Evolutionary conservation across 208 protist species (phyloP).

Genomic region (Acanthamoeba castellanii): DNA sequence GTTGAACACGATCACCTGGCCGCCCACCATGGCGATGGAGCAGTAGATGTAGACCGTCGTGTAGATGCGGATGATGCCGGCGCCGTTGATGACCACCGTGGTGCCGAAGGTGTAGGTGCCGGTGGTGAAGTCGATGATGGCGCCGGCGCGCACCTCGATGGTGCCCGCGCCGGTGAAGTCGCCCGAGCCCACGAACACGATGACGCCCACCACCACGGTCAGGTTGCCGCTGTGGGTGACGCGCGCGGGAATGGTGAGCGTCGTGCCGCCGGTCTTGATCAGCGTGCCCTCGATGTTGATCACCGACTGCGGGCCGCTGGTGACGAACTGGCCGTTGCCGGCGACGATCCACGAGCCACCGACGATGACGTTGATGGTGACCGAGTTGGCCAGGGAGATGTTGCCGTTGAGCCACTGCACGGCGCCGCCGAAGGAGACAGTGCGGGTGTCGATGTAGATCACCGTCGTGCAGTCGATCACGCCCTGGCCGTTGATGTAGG

Average conservation of each 20-base stretch:
- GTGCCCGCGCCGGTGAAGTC: constrained; percentile 38
- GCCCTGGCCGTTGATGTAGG: constrained; percentile 31
- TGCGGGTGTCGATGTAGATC: constrained; percentile 52
- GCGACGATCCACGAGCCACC: constrained; percentile 14
- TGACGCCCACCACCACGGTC: constrained; percentile 61
- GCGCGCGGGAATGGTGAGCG: not conserved
- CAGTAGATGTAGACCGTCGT: constrained; percentile 45
- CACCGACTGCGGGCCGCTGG: constrained; percentile 32
- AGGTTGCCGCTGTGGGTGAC: constrained; percentile 64
- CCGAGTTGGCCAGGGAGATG: constrained; percentile 57
- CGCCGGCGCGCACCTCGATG: constrained; percentile 33
- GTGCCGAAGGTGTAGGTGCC: constrained; percentile 51
- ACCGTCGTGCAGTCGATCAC: constrained; percentile 31
- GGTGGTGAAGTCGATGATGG: constrained; percentile 41
- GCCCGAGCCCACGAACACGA: constrained; percentile 39
- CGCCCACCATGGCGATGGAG: constrained; percentile 18
- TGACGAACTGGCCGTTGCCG: constrained; percentile 24
- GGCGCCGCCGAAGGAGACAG: constrained; percentile 36
- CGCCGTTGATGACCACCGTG: constrained; percentile 6
- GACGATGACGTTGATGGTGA: not conserved
- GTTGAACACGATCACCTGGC: constrained; percentile 63
- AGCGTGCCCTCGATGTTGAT: constrained; percentile 66
- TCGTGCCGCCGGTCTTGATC: constrained; percentile 61
- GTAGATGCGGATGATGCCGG: constrained; percentile 55
- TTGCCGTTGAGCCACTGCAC: constrained; percentile 67